Percentiles rank a stretch among this genome's conserved stretches.
phyloP scores from a whole-genome alignment of 2,329 filamentous ascomycete genomes.

The Nannizziopsis arthrosporioides region DNA sequence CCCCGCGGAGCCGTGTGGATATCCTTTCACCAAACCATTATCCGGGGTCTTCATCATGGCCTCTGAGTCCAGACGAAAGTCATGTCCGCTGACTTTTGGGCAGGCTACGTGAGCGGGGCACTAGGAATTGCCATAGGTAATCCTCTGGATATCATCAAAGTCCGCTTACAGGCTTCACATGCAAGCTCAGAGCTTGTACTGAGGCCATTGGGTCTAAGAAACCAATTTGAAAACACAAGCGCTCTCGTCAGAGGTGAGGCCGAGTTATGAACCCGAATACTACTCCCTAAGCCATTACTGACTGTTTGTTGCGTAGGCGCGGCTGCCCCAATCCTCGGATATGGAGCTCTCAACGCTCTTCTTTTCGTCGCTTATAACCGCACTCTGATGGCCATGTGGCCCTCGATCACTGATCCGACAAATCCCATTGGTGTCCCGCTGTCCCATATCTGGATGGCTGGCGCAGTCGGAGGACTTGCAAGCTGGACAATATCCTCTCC shows the following conservation, averaged over 20 bases:
- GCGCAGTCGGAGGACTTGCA: conserved; percentile 68
- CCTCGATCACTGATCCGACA: conserved; percentile 33
- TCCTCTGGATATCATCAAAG: conserved; percentile 68
- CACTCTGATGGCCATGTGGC: conserved; percentile 51
- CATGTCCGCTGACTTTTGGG: conserved; percentile 89
- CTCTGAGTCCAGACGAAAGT: conserved; percentile 5
- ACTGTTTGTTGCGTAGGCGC: conserved; percentile 44
- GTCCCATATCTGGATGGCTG: conserved; percentile 63
- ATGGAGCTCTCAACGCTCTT: conserved; percentile 80
- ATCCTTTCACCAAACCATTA: not conserved
- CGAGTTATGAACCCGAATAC: not conserved
- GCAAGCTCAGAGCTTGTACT: conserved; percentile 19
- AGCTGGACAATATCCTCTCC: conserved; percentile 79
- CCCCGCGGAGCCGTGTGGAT: not conserved
- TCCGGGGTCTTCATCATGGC: not conserved
- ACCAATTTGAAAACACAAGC: conserved; percentile 26
- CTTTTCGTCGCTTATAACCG: conserved; percentile 88
- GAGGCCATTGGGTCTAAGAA: conserved; percentile 18
- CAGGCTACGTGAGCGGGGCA: conserved; percentile 78
- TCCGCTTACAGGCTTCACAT: conserved; percentile 60
- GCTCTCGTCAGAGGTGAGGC: conserved; percentile 31
- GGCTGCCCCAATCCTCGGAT: conserved; percentile 75
- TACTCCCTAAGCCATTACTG: not conserved
- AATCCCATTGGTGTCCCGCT: conserved; percentile 40
- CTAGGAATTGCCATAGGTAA: conserved; percentile 81